phyloP scores from a whole-genome alignment of 106 monocot species.

The Posidonia australis region DNA sequence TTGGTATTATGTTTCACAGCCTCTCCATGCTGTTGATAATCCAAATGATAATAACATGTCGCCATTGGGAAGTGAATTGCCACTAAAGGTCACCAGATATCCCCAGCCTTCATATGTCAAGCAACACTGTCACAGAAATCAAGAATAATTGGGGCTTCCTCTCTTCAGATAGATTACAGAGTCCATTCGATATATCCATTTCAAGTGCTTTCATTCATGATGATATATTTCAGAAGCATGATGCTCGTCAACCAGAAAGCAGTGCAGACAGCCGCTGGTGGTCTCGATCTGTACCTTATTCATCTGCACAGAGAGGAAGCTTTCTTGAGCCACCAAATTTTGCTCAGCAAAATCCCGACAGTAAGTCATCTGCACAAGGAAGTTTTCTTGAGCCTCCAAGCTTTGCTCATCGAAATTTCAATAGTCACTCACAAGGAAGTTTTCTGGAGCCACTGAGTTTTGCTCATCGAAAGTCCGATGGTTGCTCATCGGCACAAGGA shows the following conservation, averaged over 20 bases:
- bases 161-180: constrained; percentile 18
- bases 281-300: constrained; percentile 12
- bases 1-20: constrained; percentile 56
- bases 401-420: constrained; percentile 12
- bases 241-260: not conserved
- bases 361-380: not conserved
- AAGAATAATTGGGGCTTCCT: constrained; percentile 8
- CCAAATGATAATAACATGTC: not conserved
- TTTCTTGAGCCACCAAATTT: no score
- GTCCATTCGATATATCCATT: no score
- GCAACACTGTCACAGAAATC: constrained; percentile 13
- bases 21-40: not conserved
- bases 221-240: constrained; percentile 4
- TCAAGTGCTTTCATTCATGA: constrained; percentile 29
- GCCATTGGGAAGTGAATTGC: not conserved
- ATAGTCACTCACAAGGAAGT: no score
- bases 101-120: constrained; percentile 1
- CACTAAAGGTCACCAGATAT: not conserved
- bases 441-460: no score
- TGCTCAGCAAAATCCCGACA: no score
- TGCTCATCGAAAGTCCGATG: no score
- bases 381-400: constrained; percentile 61
- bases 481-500: no score
- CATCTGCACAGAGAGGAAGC: no score
- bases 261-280: constrained; percentile 35